Evolutionary conservation across 2,329 filamentous ascomycete species (phyloP), one percentile per base, ranked within the genome.

Genomic region (Cylindrodendrum hubeiense): DNA sequence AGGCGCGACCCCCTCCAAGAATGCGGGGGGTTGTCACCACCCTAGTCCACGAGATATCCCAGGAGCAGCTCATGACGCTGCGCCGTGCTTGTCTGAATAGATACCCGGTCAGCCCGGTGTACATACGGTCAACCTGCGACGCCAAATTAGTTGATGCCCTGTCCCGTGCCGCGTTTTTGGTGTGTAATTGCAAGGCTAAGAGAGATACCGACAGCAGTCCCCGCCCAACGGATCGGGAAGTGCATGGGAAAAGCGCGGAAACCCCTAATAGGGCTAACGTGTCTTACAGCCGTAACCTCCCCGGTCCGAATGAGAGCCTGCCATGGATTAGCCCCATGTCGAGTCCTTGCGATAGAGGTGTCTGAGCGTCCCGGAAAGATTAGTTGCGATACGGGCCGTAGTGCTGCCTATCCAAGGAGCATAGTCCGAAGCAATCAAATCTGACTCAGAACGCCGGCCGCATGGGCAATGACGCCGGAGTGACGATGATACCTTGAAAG

Each of bases 391-490:
- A 46, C 59, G 59, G 63, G 59, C 59, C 63, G 54, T 49, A 49
- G 56, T 55, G 61, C 21, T 50, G 61, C 51, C 50, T 59, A 19
- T 49, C 22, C 33, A 34, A 46, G 55, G 55, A n/a, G 28, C 17
- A 37, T n/a, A 30, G 22, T 49, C 59, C 34, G 34, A 22, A 34
- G 39, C 28, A 41, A 51, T 55, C 34, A 53, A 21, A 56, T 65
- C 63, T 65, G 63, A 65, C 63, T 66, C 59, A 66, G 63, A 62
- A 56, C 28, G 47, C 50, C 52, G 44, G 33, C 21, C 50, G 54
- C 30, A 33, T 19, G 43, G n/a, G 30, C 17, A 22, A 30, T 39
- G 43, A 33, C 33, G n/a, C 53, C 41, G 43, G 37, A 49, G 39
- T 62, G 53, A 54, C 54, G 37, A n/a, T 51, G 53, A 51, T 47